Evolutionary conservation across 2,329 filamentous ascomycete genomes (phyloP), one percentile per base, ranked within the genome.

Genomic region (Botrytis galanthina): DNA sequence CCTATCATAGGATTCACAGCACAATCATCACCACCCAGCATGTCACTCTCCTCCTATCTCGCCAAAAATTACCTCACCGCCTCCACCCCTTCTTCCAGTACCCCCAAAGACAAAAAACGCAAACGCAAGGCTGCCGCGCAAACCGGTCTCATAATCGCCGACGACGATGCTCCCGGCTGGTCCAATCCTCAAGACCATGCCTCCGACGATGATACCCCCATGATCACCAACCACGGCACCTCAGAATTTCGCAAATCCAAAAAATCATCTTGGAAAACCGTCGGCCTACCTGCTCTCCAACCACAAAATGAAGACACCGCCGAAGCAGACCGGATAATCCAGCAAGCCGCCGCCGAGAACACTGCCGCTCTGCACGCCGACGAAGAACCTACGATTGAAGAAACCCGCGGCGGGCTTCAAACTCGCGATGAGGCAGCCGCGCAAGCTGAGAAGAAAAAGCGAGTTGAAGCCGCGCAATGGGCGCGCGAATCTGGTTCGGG

Each of bases 21-120:
- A 46, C 37, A 32, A 26, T 3, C 10, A 22, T 4, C n/a, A 57
- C n/a, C 37, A 29, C n/a, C 8, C n/a, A 81, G 75, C 76, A 91
- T 91, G 88, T 86, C 84, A 14, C 87, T 98, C 77, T 91, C 94
- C 74, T 90, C 91, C 80, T 99, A 98, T 80, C 89, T 99, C 51
- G 95, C 95, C 54, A 92, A 93, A 76, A 96, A 94, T 82, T 99
- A 99, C 82, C 90, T 99, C 68, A 93, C 87, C 2, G 90, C 91
- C 59, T 89, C 92, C 77, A 82, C 80, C n/a, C 12, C n/a, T 9
- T 79, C 81, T 42, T 59, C n/a, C 16, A 79, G 81, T 37, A 85
- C 87, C 59, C 87, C 89, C 75, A 82, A 85, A 9, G 89, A 88
- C 67, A 91, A 91, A 80, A 91, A 91, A 80, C 86, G 88, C 75